Conservation (phyloP, 257 asterid species). For the Solanum acaule region DNA sequence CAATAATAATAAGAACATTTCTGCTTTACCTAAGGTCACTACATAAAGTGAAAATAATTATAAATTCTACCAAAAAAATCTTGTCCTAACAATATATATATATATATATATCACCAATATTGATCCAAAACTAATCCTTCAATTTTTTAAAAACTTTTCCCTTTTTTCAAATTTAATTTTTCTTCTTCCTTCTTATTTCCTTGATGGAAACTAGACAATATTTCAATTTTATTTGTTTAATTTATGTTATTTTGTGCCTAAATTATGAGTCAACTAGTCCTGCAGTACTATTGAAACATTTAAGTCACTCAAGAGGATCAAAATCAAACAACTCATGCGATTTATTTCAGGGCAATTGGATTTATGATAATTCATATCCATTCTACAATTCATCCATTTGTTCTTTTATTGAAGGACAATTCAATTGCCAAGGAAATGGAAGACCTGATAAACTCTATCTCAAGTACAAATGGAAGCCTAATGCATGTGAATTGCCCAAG, state of each 20-base stretch:
- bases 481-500: conserved; percentile 40
- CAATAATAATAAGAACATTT: not conserved
- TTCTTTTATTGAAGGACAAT: conserved; percentile 49
- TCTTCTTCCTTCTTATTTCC: not conserved
- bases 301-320: not conserved
- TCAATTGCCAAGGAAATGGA: conserved; percentile 54
- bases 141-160: not conserved
- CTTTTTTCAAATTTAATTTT: not conserved
- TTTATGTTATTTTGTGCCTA: not conserved
- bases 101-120: not conserved
- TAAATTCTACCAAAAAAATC: not conserved
- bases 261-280: not conserved
- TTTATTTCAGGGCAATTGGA: conserved; percentile 58
- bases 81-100: not conserved
- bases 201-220: not conserved
- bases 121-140: not conserved
- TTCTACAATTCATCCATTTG: conserved; percentile 45
- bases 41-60: not conserved
- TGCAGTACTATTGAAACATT: conserved; percentile 5
- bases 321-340: conserved; percentile 28
- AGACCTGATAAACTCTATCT: conserved; percentile 52
- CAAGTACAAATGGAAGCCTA: conserved; percentile 66
- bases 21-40: not conserved
- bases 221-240: not conserved
- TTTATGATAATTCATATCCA: conserved; percentile 33